Evolutionary conservation across 2,329 filamentous ascomycete genomes (phyloP), one percentile per base, ranked within the genome.

Genomic region (Cladosporium sp.): DNA sequence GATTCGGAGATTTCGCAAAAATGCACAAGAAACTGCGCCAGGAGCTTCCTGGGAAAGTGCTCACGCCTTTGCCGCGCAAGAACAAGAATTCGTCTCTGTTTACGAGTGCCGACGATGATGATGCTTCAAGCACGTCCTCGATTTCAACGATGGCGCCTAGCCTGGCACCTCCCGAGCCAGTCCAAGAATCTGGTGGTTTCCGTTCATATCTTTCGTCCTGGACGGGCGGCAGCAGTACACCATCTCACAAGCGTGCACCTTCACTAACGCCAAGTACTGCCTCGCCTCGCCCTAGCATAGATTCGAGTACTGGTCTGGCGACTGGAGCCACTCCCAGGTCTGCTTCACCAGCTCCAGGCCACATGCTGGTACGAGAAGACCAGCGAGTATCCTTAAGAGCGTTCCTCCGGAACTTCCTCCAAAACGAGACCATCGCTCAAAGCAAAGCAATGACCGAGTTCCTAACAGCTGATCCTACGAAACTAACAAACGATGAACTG

Each of bases 311-410:
- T 13, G 46, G 49, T 60, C 59, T 63, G 36, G 64, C 23, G 64
- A 66, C 21, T 3, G 58, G 58, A 2, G 63, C 67, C 26, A 66
- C 66, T 54, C 70, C 70, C 34, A 65, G 70, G 8, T 65, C 66
- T 16, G 58, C 65, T 21, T 71, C 69, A 10, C 64, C 62, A 48
- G 62, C 64, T 32, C 59, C 64, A 23, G 63, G 54, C 5, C 56
- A 61, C 18, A 62, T 32, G 26, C 49, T 59, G 46, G 39, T 14
- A 39, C 87, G 95, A 48, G 95, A 99, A 80, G 90, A 88, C 70
- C 95, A 98, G 78, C 87, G 95, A 70, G 91, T 98, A 21, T 98
- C 94, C 1, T 82, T 99, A 5, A 87, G 95, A 63, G 93, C 95
- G 0, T 98, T 95, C 76, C 80, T 99, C n/a, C 87, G 95, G 49